Evolutionary conservation across 345 rosid species (phyloP), one percentile per base, ranked within the genome.

Genomic region (Hevea brasiliensis): DNA sequence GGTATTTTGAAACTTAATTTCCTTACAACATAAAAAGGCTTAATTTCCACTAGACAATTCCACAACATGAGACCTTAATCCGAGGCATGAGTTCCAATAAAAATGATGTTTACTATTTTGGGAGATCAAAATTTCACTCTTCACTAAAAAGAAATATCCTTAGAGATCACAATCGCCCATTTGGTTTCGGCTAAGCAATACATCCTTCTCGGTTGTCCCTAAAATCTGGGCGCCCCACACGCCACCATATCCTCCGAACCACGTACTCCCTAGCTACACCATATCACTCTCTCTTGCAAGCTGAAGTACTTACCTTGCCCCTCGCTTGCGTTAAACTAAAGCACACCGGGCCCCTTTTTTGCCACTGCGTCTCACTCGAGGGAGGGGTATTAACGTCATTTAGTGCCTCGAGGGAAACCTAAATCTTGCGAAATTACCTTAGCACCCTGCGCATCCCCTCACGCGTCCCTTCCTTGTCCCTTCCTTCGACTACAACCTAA

Each of bases 331-430:
- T 13, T 42, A 13, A 44, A 42, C 29, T 48, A 18, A 65, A 51
- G 71, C 10, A 20, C 71, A 48, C 18, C 15, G 59, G 44, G 71
- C 71, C 71, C 71, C 32, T 67, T 67, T 32, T 27, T 56, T 5
- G 18, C 65, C 61, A 47, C 24, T 53, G 27, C 73, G 65, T 70
- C 41, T 9, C 42, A 23, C 41, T 45, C 35, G 13, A 37, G 10
- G 18, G 17, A 23, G 11, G 61, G 72, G 51, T 24, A 55, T 37
- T 55, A 37, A n/a, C 23, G 63, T 69, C 72, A 54, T 40, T 56
- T 55, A 21, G 18, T 8, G 23, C 21, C 26, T 41, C 7, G 0
- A 10, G 17, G 32, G 24, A 7, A 45, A 12, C 13, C 14, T 11
- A 45, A 9, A 0, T 8, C 14, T 45, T 3, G 9, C 50, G 29